A percentile compares a stretch with the other conserved stretches of the same genome.
Evolutionary conservation across 352 stramenopile species (phyloP).

Genomic region (Phytophthora podocarpi): DNA sequence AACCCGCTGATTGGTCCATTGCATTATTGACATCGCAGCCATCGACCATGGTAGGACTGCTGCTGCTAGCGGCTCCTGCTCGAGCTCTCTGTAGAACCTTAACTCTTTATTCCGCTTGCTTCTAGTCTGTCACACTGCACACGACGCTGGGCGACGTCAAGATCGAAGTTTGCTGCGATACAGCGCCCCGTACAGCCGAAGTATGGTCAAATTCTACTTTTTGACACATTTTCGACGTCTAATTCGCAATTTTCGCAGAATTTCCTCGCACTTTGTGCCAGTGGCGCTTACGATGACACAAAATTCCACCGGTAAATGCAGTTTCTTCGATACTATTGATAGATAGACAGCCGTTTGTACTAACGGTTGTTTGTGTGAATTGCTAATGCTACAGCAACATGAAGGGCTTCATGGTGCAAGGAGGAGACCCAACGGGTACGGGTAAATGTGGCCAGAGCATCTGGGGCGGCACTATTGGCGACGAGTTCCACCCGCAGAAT

Average conservation of each 20-base stretch:
- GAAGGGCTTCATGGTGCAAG: constrained; percentile 90
- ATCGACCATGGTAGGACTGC: constrained; percentile 25
- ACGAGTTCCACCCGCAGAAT: constrained; percentile 93
- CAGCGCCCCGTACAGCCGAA: constrained; percentile 85
- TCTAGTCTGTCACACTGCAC: constrained; percentile 94
- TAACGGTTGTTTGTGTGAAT: too few relatives aligned
- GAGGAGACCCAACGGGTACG: constrained; percentile 90
- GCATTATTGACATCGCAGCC: constrained; percentile 9
- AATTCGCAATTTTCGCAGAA: constrained; percentile 87
- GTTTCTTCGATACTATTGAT: too few relatives aligned
- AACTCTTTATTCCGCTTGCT: neutral
- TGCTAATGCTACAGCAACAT: constrained; percentile 87
- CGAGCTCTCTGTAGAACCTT: neutral
- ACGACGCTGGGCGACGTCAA: constrained; percentile 96
- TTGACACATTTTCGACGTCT: neutral
- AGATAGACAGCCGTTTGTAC: too few relatives aligned
- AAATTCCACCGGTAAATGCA: constrained; percentile 85
- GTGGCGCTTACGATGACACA: constrained; percentile 90
- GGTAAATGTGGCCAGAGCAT: constrained; percentile 92
- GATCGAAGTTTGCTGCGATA: constrained; percentile 97
- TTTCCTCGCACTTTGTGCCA: constrained; percentile 95
- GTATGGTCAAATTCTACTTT: constrained; percentile 33
- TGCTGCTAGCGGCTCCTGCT: neutral
- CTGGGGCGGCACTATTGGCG: constrained; percentile 88
- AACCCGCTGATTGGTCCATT: constrained; percentile 27